phyloP scores from a whole-genome alignment of 352 stramenopile species.

The Bremia lactucae region DNA sequence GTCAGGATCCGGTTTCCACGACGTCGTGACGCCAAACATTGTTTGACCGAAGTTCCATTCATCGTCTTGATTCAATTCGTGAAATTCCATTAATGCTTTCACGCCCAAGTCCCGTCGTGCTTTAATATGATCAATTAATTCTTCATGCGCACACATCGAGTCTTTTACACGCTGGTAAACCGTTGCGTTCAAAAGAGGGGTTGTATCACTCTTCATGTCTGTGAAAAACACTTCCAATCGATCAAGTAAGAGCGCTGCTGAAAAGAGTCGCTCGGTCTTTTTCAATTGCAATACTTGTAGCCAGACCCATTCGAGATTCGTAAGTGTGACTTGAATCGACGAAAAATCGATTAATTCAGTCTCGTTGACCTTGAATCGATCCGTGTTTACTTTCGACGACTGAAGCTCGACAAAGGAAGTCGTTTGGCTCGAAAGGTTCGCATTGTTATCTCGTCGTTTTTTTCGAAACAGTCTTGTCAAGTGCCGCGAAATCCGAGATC shows the following conservation, averaged over 20 bases:
- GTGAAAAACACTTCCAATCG: conserved; percentile 53
- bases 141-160: conserved; percentile 43
- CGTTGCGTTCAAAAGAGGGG: too few relatives aligned
- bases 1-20: conserved; percentile 66
- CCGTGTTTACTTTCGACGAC: not conserved
- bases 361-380: not conserved
- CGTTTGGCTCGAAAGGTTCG: conserved; percentile 15
- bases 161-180: conserved; percentile 13
- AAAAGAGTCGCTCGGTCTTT: conserved; percentile 63
- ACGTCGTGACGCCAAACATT: conserved; percentile 65
- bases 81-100: conserved; percentile 60
- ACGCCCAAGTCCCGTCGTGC: conserved; percentile 34
- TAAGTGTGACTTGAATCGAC: conserved; percentile 25
- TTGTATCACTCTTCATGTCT: conserved; percentile 12
- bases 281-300: conserved; percentile 60
- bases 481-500: conserved; percentile 28
- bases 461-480: conserved; percentile 40
- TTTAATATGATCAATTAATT: conserved; percentile 46
- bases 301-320: conserved; percentile 66
- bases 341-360: conserved; percentile 46
- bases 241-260: conserved; percentile 47
- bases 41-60: conserved; percentile 67
- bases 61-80: conserved; percentile 40
- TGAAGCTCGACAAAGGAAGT: conserved; percentile 8
- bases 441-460: conserved; percentile 12